phyloP scores from a whole-genome alignment of 169 alveolate genomes.

The Plasmodium yoelii region DNA sequence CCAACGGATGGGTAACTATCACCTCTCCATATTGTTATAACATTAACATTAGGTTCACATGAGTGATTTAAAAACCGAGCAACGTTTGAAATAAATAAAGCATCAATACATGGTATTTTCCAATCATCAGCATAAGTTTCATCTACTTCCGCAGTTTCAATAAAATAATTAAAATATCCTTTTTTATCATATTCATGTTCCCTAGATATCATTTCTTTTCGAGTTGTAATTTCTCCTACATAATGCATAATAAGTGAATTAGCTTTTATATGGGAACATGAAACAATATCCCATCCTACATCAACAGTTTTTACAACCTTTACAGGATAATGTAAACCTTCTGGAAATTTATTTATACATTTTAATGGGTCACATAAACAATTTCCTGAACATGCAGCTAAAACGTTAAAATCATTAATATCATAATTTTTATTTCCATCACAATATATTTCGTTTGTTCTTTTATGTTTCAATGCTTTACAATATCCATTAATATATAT shows the following conservation, averaged over 20 bases:
- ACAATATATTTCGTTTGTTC: slow-evolving; percentile 77
- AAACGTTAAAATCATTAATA: slow-evolving; percentile 78
- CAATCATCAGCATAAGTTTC: slow-evolving; percentile 87
- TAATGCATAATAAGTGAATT: slow-evolving; percentile 91
- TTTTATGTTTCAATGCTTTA: slow-evolving; percentile 78
- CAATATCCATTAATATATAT: slow-evolving; percentile 81
- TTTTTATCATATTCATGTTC: slow-evolving; percentile 85
- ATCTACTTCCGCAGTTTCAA: slow-evolving; percentile 84
- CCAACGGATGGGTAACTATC: slow-evolving; percentile 85
- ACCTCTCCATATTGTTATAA: slow-evolving; percentile 87
- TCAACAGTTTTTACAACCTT: slow-evolving; percentile 81
- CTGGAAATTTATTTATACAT: slow-evolving; percentile 82
- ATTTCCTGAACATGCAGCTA: slow-evolving; percentile 85
- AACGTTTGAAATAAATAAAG: slow-evolving; percentile 88
- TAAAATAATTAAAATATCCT: slow-evolving; percentile 85
- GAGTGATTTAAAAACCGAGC: slow-evolving; percentile 92
- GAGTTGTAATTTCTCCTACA: slow-evolving; percentile 88
- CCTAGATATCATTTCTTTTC: slow-evolving; percentile 88
- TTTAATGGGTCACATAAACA: slow-evolving; percentile 85
- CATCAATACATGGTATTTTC: slow-evolving; percentile 89
- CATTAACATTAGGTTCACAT: slow-evolving; percentile 90
- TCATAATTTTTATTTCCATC: slow-evolving; percentile 81
- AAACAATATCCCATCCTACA: slow-evolving; percentile 85
- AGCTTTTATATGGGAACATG: slow-evolving; percentile 78
- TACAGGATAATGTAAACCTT: slow-evolving; percentile 85